These are phyloP conservation scores for Gloeophyllum trabeum DNA, from an alignment of 768 basidiomycete species.

Conservation along the genomic window DNA sequence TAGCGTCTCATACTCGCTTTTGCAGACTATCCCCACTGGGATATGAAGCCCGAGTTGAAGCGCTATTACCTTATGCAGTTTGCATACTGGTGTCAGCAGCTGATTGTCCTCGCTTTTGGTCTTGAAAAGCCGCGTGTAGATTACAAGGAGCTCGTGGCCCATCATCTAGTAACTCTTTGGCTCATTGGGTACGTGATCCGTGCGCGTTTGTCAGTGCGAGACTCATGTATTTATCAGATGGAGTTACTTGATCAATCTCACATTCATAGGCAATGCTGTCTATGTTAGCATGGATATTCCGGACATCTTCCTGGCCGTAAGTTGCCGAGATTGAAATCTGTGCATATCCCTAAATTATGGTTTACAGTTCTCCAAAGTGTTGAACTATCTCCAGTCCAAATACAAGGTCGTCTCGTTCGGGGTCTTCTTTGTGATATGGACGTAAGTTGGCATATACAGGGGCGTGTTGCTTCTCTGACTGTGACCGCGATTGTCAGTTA, in stretches of 20 bases:
- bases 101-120: conserved; percentile 70
- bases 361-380: conserved; percentile 66
- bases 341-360: not conserved
- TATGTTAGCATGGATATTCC: conserved; percentile 97
- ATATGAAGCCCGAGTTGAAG: conserved; percentile 79
- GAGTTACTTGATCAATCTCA: conserved; percentile 76
- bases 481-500: conserved; percentile 68
- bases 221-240: conserved; percentile 35
- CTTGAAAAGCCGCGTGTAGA: conserved; percentile 96
- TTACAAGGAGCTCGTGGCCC: conserved; percentile 73
- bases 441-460: conserved; percentile 47
- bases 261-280: conserved; percentile 82
- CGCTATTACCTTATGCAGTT: conserved; percentile 89
- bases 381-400: conserved; percentile 74
- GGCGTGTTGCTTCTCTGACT: too few relatives aligned
- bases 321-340: conserved; percentile 21
- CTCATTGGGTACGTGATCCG: conserved; percentile 60
- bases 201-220: not conserved
- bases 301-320: conserved; percentile 76
- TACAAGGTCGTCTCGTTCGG: conserved; percentile 54
- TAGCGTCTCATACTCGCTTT: not conserved
- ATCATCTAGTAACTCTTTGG: conserved; percentile 94
- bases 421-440: conserved; percentile 66
- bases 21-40: conserved; percentile 80
- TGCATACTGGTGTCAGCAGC: conserved; percentile 92